phyloP scores from a whole-genome alignment of 78 protist genomes.

The Chrysochromulina parva region DNA sequence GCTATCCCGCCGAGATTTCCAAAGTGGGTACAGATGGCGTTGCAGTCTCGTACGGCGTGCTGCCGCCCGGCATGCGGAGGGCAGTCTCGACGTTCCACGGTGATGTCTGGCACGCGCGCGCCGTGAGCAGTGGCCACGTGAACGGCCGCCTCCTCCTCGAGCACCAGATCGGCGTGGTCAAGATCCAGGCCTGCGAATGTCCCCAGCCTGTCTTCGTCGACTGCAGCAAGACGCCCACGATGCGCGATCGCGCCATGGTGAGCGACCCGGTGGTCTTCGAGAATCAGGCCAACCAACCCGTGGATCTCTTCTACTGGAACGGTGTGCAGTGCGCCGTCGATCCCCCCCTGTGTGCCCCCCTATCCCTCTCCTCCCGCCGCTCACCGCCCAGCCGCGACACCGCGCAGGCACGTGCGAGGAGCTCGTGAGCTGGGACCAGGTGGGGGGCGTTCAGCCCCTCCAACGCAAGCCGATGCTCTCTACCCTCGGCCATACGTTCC shows the following conservation, averaged over 20 bases:
- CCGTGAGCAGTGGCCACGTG: not conserved
- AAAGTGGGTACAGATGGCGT: not conserved
- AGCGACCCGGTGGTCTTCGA: not conserved
- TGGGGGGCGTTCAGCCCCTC: not conserved
- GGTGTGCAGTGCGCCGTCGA: not conserved
- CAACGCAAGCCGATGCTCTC: not conserved
- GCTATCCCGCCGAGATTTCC: not conserved
- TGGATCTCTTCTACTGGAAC: not conserved
- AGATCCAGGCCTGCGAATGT: constrained; percentile 1
- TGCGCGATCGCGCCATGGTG: not conserved
- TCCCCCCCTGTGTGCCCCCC: not conserved
- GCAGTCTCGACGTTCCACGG: not conserved
- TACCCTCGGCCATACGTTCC: not conserved
- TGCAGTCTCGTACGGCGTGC: not conserved
- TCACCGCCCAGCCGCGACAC: too few species aligned
- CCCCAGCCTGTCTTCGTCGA: not conserved
- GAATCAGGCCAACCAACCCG: not conserved
- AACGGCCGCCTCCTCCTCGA: not conserved
- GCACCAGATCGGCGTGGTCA: not conserved
- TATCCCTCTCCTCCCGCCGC: too few species aligned
- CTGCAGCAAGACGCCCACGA: not conserved
- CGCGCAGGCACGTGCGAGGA: constrained; percentile 10
- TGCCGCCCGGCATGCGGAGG: not conserved
- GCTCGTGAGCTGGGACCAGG: not conserved
- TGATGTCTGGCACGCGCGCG: constrained; percentile 9